Base-by-base conservation (phyloP, 768 basidiomycete genomes). In the Coprinopsis cinerea region DNA sequence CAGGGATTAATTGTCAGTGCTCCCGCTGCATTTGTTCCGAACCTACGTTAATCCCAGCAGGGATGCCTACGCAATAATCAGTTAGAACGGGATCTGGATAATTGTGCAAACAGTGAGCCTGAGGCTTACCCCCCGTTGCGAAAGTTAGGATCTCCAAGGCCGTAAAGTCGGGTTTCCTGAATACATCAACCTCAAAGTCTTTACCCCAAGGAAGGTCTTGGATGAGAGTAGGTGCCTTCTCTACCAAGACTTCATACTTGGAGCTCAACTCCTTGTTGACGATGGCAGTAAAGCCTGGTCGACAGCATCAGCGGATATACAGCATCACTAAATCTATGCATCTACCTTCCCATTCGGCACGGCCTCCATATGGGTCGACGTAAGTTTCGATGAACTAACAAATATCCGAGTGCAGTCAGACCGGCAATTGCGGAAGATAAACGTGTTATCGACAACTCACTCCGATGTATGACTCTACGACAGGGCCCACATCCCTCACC, bases 281-380 rank as follows among this genome's bases (percentile, higher is more conserved):
- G 53, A 92, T 86, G 4, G 89, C 90, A 27, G 89, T 89, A 63
- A 92, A 92, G 25, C 88, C 87, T 88, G 54, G n/a, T 35, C 14
- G 34, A 45, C 18, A 10, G 15, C n/a, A n/a, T n/a, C n/a, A 46
- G 34, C 48, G 43, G n/a, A 47, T 44, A 48, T 22, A 56, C 42
- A 35, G 49, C 28, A 25, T 58, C 14, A 1, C 43, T 30, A 25
- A 43, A 9, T 20, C 34, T 48, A 48, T 26, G 35, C 36, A 48
- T 57, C 28, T 48, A 81, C 88, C 90, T 78, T 93, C 90, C 91
- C 91, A 93, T 64, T 93, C 92, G 0, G 92, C 92, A 44, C 92
- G 81, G n/a, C 79, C 85, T 28, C 91, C 92, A 52, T 88, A 92
- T 5, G 92, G 92, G 60, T 93, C 92, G 15, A 92, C 84, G 53